Conservation (phyloP, 345 rosid species). For the Gossypium mustelinum region DNA sequence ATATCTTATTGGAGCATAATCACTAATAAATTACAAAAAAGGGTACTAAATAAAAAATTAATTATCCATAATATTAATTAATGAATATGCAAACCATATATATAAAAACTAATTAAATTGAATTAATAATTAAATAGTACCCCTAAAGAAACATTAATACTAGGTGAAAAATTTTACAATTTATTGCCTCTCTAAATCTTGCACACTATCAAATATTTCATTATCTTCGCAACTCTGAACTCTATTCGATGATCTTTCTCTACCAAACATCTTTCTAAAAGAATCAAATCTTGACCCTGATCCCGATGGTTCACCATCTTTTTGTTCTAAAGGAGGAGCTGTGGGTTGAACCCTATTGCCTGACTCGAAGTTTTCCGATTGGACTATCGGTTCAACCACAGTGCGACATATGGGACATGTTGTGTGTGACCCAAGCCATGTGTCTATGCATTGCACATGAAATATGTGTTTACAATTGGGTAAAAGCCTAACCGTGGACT, state of each 20-base stretch:
- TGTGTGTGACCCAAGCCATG: constrained; percentile 42
- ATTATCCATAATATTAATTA: not conserved
- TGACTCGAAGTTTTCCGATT: not conserved
- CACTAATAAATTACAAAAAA: not conserved
- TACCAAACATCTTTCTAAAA: constrained; percentile 22
- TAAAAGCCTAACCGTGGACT: constrained; percentile 30
- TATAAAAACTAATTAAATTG: not conserved
- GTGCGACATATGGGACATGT: constrained; percentile 52
- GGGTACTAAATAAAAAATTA: not conserved
- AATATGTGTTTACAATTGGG: constrained; percentile 52
- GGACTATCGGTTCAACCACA: constrained; percentile 28
- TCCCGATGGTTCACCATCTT: constrained; percentile 7
- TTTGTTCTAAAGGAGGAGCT: constrained; percentile 18
- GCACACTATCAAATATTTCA: not conserved
- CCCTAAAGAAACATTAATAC: not conserved
- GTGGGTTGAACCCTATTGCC: constrained; percentile 11
- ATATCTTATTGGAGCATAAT: not conserved
- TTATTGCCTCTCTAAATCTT: constrained; percentile 19
- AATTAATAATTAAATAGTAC: not conserved
- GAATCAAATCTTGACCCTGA: constrained; percentile 24
- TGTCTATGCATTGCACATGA: constrained; percentile 45
- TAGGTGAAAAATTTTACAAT: not conserved
- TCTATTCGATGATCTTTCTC: constrained; percentile 28
- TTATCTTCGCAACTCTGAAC: constrained; percentile 14
- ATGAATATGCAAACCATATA: not conserved